Base-by-base conservation (phyloP, 2,329 filamentous ascomycete genomes). In the Tolypocladium pustulatum region DNA sequence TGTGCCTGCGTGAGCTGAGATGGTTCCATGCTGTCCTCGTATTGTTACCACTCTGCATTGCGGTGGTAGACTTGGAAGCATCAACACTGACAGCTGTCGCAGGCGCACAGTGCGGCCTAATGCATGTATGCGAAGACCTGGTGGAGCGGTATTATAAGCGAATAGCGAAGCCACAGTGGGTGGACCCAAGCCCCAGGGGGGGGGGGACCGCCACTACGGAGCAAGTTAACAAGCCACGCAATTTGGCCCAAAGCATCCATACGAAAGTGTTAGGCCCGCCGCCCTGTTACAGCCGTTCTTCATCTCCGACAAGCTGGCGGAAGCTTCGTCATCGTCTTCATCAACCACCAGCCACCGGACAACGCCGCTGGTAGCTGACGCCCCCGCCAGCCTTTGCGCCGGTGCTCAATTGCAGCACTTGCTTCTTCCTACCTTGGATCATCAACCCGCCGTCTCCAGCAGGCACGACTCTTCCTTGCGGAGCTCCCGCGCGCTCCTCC, bases 171-270 rank as follows among this genome's bases (percentile, higher is more conserved):
- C 60, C 60, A 61, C 58, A 57, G 58, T 57, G 8, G 55, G 34
- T 34, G 46, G 58, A 51, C 46, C 38, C 54, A 55, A 27, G 38
- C 38, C 38, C 38, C 38, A 41, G 54, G 54, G 54, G 40, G 13
- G 41, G 41, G 41, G 22, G 17, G 9, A n/a, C n/a, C n/a, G n/a
- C n/a, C n/a, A n/a, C n/a, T n/a, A n/a, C n/a, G n/a, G n/a, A n/a
- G n/a, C n/a, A n/a, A n/a, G n/a, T n/a, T 52, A 53, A 53, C 49
- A 53, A 59, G 61, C 61, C 61, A 58, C 61, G 57, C 61, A 62
- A 62, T 62, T 61, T 62, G 57, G 52, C 32, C 52, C 9, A 36
- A 36, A 5, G 32, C 34, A n/a, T n/a, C n/a, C n/a, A n/a, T n/a
- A n/a, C n/a, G n/a, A 27, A 27, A 8, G 36, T 55, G 54, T 41